Evolutionary conservation across 768 basidiomycete species (phyloP).

Genomic region (Termitomyces heimii): DNA sequence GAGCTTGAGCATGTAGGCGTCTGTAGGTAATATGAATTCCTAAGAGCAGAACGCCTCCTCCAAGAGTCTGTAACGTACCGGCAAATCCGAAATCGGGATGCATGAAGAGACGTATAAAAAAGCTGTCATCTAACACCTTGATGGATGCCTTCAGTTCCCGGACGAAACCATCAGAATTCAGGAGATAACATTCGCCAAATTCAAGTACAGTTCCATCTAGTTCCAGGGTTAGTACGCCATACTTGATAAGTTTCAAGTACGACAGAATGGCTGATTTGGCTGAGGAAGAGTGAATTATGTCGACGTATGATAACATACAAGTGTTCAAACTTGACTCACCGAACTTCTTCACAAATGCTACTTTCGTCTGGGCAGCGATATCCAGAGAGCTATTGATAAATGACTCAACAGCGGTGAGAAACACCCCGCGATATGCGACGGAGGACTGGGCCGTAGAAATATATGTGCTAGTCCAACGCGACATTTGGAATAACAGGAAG

Average conservation of each 20-base stretch:
- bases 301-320: too few species aligned
- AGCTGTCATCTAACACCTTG: conserved; percentile 6
- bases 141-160: conserved; percentile 3
- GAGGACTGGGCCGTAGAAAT: conserved; percentile 1
- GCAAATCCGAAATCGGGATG: conserved; percentile 10
- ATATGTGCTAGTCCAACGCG: conserved; percentile 1
- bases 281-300: not conserved
- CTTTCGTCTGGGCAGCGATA: not conserved
- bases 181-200: conserved; percentile 1
- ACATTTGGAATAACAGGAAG: conserved; percentile 1
- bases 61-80: not conserved
- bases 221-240: conserved; percentile 2
- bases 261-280: conserved; percentile 4
- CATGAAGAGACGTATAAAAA: conserved; percentile 6
- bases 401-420: not conserved
- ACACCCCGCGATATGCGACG: not conserved
- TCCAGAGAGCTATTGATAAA: conserved; percentile 1
- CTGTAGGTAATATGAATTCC: not conserved
- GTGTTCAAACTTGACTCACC: too few species aligned
- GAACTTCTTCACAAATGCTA: not conserved
- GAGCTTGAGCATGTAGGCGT: conserved; percentile 6
- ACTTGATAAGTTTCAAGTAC: not conserved
- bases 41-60: too few species aligned
- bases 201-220: not conserved
- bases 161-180: not conserved